phyloP scores from a whole-genome alignment of 2,329 filamentous ascomycete genomes.

The Diplodia sapinea region DNA sequence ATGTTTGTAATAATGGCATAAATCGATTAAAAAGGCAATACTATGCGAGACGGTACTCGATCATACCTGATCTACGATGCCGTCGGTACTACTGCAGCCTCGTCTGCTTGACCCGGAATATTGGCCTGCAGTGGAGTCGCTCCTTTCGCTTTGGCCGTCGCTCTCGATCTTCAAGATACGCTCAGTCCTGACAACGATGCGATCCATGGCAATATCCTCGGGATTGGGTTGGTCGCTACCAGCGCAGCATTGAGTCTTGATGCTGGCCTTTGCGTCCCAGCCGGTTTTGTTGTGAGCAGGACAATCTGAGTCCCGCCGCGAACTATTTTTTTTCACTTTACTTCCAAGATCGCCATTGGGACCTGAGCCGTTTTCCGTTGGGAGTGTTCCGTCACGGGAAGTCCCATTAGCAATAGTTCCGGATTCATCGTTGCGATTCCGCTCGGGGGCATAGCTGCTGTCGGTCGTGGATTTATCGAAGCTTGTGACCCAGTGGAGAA shows the following conservation, averaged over 20 bases:
- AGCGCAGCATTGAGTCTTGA: conserved; percentile 24
- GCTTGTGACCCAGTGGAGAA: conserved; percentile 29
- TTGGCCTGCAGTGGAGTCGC: conserved; percentile 8
- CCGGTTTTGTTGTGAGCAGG: not conserved
- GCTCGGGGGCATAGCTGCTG: conserved; percentile 23
- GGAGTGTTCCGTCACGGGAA: not conserved
- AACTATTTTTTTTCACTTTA: not conserved
- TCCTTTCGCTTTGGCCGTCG: conserved; percentile 14
- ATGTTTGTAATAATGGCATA: too few species aligned
- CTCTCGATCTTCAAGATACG: conserved; percentile 25
- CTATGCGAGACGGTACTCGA: not conserved
- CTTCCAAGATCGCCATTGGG: not conserved
- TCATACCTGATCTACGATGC: conserved; percentile 20
- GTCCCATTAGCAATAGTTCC: not conserved
- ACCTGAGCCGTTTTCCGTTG: not conserved
- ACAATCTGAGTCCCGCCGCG: not conserved
- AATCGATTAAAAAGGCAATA: not conserved
- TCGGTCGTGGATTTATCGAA: conserved; percentile 16
- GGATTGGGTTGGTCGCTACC: not conserved
- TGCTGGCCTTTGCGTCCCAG: conserved; percentile 21
- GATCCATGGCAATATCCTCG: conserved; percentile 17
- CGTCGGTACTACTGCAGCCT: conserved; percentile 12
- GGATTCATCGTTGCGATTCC: not conserved
- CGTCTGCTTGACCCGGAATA: not conserved
- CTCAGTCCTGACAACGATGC: conserved; percentile 27